These are phyloP conservation scores for Pichia manshurica DNA, from an alignment of 805 yeast species.

Conservation along the genomic window DNA sequence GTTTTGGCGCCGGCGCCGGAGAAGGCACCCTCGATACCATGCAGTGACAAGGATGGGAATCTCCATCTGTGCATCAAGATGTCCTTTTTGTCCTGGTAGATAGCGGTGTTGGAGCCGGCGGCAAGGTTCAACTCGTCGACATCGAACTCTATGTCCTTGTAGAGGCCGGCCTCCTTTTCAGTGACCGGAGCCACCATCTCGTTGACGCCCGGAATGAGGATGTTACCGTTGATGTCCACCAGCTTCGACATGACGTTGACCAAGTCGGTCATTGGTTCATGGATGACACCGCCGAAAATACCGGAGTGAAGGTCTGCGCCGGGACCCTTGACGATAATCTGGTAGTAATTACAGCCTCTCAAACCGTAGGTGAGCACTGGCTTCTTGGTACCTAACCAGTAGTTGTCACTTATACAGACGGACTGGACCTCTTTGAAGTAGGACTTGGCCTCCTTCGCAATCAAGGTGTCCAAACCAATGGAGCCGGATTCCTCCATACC, in stretches of 20 bases:
- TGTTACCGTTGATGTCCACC: slow-evolving; percentile 78
- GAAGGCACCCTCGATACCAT: slow-evolving; percentile 98
- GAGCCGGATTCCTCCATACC: slow-evolving; percentile 99
- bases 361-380: slow-evolving; percentile 97
- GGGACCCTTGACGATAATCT: slow-evolving; percentile 78
- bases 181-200: slow-evolving; percentile 96
- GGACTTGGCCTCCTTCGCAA: slow-evolving; percentile 66
- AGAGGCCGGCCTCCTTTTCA: slow-evolving; percentile 67
- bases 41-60: slow-evolving; percentile 91
- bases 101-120: slow-evolving; percentile 78
- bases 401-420: slow-evolving; percentile 93
- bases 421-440: slow-evolving; percentile 90
- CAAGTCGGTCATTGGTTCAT: slow-evolving; percentile 96
- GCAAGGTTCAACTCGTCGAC: slow-evolving; percentile 83
- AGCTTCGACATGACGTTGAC: slow-evolving; percentile 68
- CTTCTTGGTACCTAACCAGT: slow-evolving; percentile 96
- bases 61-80: slow-evolving; percentile 99
- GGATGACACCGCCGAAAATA: slow-evolving; percentile 93
- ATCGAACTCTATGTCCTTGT: slow-evolving; percentile 81
- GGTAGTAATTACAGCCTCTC: slow-evolving; percentile 94
- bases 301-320: slow-evolving; percentile 97
- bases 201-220: slow-evolving; percentile 77
- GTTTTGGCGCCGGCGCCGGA: slow-evolving; percentile 95
- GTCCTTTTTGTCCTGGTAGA: slow-evolving; percentile 70
- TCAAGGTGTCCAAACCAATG: slow-evolving; percentile 78